These are phyloP conservation scores for Debaryomycetaceae sp. DNA, from an alignment of 1,139 yeast species.

Conservation along the genomic window DNA sequence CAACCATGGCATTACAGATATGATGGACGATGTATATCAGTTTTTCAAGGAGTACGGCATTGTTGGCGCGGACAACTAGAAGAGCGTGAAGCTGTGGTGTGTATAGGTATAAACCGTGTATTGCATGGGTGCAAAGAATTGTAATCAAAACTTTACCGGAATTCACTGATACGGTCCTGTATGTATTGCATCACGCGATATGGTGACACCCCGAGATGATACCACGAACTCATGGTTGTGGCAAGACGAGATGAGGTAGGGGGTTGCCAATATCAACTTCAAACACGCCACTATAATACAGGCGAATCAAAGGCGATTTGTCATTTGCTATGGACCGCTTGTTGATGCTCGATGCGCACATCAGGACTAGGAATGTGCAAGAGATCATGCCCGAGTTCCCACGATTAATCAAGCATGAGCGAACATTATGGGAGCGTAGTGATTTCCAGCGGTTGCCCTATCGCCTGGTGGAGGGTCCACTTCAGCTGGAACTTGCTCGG, in stretches of 20 bases:
- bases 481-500: no score
- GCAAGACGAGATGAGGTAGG: slow-evolving; percentile 1
- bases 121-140: slow-evolving; percentile 1
- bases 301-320: background rate
- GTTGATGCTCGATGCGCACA: slow-evolving; percentile 18
- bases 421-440: slow-evolving; percentile 12
- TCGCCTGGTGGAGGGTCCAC: no score
- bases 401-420: slow-evolving; percentile 13
- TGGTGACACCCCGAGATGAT: slow-evolving; percentile 4
- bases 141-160: no score
- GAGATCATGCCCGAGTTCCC: slow-evolving; percentile 17
- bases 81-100: slow-evolving; percentile 1
- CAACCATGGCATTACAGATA: slow-evolving; percentile 56
- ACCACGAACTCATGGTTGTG: slow-evolving; percentile 1
- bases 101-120: background rate
- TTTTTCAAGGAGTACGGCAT: slow-evolving; percentile 46
- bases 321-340: slow-evolving; percentile 12
- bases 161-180: no score
- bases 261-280: background rate
- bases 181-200: slow-evolving; percentile 4
- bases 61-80: slow-evolving; percentile 36
- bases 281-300: slow-evolving; percentile 1
- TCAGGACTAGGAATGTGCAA: slow-evolving; percentile 9
- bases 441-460: slow-evolving; percentile 6
- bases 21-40: slow-evolving; percentile 51